Evolutionary conservation across 2,329 filamentous ascomycete genomes (phyloP).

Genomic region (Madurella fahalii): DNA sequence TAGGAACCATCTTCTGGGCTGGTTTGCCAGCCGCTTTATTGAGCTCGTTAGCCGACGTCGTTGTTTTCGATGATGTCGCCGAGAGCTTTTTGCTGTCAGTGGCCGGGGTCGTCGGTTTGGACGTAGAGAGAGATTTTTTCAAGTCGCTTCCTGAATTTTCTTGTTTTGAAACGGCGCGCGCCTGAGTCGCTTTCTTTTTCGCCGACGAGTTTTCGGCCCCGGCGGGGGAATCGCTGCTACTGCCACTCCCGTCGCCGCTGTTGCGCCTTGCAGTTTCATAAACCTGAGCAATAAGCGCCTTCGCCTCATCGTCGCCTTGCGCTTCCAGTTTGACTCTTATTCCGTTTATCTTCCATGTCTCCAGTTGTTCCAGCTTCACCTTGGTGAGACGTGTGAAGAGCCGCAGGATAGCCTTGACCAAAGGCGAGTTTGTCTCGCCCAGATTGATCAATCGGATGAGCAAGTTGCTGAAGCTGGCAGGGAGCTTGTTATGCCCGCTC

Average conservation of each 20-base stretch:
- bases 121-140: slow-evolving; percentile 10
- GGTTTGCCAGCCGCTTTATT: slow-evolving; percentile 21
- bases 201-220: slow-evolving; percentile 1
- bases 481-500: slow-evolving; percentile 9
- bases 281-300: slow-evolving; percentile 52
- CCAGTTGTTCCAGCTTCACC: slow-evolving; percentile 17
- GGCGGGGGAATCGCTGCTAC: slow-evolving; percentile 4
- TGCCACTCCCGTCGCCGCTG: slow-evolving; percentile 20
- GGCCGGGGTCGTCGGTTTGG: slow-evolving; percentile 5
- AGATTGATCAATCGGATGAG: slow-evolving; percentile 22
- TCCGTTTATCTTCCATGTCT: slow-evolving; percentile 54
- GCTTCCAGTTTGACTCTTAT: slow-evolving; percentile 60
- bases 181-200: slow-evolving; percentile 10
- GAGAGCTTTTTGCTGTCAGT: slow-evolving; percentile 10
- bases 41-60: slow-evolving; percentile 2
- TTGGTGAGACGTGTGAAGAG: slow-evolving; percentile 21
- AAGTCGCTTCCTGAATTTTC: slow-evolving; percentile 4
- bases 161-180: slow-evolving; percentile 8
- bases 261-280: slow-evolving; percentile 28
- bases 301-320: slow-evolving; percentile 62
- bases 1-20: slow-evolving; percentile 5
- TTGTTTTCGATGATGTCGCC: slow-evolving; percentile 10
- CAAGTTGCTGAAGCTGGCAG: slow-evolving; percentile 16
- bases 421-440: slow-evolving; percentile 18
- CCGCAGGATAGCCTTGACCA: slow-evolving; percentile 24